phyloP scores from a whole-genome alignment of 2,329 filamentous ascomycete genomes.

The Thermoascus crustaceus region DNA sequence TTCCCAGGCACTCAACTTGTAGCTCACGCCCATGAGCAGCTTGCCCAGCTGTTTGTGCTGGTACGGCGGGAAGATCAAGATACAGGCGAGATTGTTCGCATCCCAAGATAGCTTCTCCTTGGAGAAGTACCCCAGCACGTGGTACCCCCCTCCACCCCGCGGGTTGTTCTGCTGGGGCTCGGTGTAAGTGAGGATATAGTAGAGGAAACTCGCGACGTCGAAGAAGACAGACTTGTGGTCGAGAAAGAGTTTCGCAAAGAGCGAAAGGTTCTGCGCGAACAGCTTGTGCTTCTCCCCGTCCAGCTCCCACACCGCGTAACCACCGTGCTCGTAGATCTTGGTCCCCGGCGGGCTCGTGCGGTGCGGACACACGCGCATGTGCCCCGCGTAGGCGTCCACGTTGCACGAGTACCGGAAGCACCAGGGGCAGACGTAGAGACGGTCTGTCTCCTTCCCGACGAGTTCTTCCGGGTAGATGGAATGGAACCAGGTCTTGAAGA shows the following conservation, averaged over 20 bases:
- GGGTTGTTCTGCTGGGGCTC: too few species aligned
- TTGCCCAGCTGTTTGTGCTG: conserved; percentile 83
- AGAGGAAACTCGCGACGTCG: conserved; percentile 88
- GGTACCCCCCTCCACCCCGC: conserved; percentile 32
- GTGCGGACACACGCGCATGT: conserved; percentile 46
- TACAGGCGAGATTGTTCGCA: conserved; percentile 94
- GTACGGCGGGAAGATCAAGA: conserved; percentile 91
- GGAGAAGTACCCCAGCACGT: conserved; percentile 92
- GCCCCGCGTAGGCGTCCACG: conserved; percentile 27
- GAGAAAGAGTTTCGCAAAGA: conserved; percentile 95
- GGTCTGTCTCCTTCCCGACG: conserved; percentile 41
- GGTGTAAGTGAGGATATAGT: conserved; percentile 80
- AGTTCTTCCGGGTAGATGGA: conserved; percentile 77
- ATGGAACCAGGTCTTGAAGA: conserved; percentile 86
- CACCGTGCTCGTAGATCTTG: conserved; percentile 68
- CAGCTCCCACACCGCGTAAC: conserved; percentile 84
- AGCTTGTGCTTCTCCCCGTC: conserved; percentile 83
- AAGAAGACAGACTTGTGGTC: conserved; percentile 99
- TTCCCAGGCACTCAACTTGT: conserved; percentile 81
- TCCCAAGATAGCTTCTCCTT: conserved; percentile 99
- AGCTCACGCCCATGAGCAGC: conserved; percentile 84
- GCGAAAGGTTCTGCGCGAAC: conserved; percentile 89
- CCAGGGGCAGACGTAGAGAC: conserved; percentile 78
- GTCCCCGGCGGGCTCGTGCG: conserved; percentile 54
- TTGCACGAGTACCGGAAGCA: conserved; percentile 82